Conservation (phyloP, 805 yeast species). For the Zygoascus bituminiphila region DNA sequence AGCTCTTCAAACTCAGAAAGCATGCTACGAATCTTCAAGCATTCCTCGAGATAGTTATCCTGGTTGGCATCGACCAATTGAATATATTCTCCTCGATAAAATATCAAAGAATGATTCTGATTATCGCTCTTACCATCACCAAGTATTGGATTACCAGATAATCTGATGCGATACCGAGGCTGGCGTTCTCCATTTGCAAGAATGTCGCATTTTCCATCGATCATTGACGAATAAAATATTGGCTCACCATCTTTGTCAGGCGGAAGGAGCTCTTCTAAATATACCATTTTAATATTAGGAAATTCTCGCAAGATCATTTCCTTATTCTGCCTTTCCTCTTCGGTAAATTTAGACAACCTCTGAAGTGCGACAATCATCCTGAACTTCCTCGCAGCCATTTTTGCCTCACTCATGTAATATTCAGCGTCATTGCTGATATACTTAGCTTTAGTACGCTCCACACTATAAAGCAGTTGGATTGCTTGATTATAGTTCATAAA, state of each 20-base stretch:
- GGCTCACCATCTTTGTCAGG: constrained; percentile 8
- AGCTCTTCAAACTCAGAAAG: constrained; percentile 68
- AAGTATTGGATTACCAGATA: constrained; percentile 73
- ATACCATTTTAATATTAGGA: constrained; percentile 57
- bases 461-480: constrained; percentile 54
- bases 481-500: constrained; percentile 74
- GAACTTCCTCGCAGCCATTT: constrained; percentile 77
- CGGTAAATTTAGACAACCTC: constrained; percentile 63
- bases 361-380: constrained; percentile 80
- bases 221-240: constrained; percentile 48
- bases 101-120: constrained; percentile 67
- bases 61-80: constrained; percentile 81
- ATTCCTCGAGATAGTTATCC: constrained; percentile 74
- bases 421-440: constrained; percentile 7
- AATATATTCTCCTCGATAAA: constrained; percentile 72
- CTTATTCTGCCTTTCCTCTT: constrained; percentile 72
- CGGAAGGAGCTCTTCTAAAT: constrained; percentile 12
- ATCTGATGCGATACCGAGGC: constrained; percentile 54
- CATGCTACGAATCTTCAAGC: constrained; percentile 66
- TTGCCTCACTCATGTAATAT: constrained; percentile 25
- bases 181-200: constrained; percentile 48
- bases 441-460: constrained; percentile 36
- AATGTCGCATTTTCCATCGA: constrained; percentile 64
- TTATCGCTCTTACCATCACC: constrained; percentile 85
- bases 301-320: constrained; percentile 77